Percentiles rank a stretch among this genome's conserved stretches.
Evolutionary conservation across 2,329 filamentous ascomycete species (phyloP).

Genomic region (Hyphodiscus sp.): DNA sequence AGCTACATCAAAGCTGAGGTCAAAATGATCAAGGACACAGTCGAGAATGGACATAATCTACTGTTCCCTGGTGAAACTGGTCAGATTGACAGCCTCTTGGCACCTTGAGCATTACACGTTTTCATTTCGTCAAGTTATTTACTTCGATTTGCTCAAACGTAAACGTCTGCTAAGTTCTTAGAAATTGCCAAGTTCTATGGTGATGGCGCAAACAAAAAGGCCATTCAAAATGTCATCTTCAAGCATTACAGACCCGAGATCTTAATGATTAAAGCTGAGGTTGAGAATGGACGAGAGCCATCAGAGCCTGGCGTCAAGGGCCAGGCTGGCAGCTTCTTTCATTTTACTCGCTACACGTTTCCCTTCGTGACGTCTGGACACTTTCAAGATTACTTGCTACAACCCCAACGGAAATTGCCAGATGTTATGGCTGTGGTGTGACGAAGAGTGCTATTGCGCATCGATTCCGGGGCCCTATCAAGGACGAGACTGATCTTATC

Average conservation of each 20-base stretch:
- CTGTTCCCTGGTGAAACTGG: too few species aligned
- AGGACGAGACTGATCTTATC: background rate
- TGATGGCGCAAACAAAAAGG: constrained; percentile 44
- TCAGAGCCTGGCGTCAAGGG: background rate
- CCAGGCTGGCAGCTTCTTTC: constrained; percentile 12
- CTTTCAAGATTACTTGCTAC: background rate
- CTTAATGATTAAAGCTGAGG: constrained; percentile 26
- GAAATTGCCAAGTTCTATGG: constrained; percentile 54
- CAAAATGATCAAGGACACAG: constrained; percentile 4
- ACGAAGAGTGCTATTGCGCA: constrained; percentile 1
- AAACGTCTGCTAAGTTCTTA: constrained; percentile 22
- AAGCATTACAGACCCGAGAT: constrained; percentile 31
- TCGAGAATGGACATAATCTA: background rate
- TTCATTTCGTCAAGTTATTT: constrained; percentile 3
- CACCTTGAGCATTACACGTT: background rate
- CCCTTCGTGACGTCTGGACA: background rate
- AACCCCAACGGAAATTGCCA: constrained; percentile 8
- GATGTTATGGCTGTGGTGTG: constrained; percentile 9
- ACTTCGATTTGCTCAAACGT: too few species aligned
- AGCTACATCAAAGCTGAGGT: constrained; percentile 2
- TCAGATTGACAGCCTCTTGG: background rate
- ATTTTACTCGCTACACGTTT: background rate
- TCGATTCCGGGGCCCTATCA: background rate
- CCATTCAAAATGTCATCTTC: constrained; percentile 31
- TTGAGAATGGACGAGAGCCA: constrained; percentile 6